Evolutionary conservation across 108 stramenopile genomes (phyloP), one percentile per base, ranked within the genome.

Genomic region (Stephanodiscus minutulus): DNA sequence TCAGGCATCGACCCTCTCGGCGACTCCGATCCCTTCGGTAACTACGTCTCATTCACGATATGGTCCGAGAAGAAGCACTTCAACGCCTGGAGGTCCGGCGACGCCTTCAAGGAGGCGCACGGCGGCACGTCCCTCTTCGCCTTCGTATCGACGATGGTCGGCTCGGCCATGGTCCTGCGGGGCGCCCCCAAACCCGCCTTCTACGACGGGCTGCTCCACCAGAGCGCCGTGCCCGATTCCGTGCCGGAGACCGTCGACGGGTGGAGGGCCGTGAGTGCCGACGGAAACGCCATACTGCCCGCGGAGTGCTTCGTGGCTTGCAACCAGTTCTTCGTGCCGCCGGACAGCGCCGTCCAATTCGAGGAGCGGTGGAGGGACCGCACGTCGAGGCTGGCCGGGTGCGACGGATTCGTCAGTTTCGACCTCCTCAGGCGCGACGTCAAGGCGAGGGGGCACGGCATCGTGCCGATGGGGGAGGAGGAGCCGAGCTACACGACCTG

Each of bases 71-170:
- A 96, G 79, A 82, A 83, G 27, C 67, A 92, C 49, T 96, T 96
- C 76, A 79, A 81, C 39, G 86, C 87, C 13, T 96, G 95, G 92
- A 20, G 92, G 13, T 68, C 52, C 36, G 95, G 95, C 28, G 91
- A 96, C 11, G 95, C 92, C 27, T 96, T 96, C 82, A 94, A 91
- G 79, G 93, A 96, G 70, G 95, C 95, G 5, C 95, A 96, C 77
- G 92, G 95, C 7, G 95, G 95, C 7, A 95, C 91, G 13, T 73
- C 71, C 0, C 55, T 79, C 21, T 79, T 79, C 37, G 90, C 88
- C 21, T 95, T 94, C 61, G 54, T 94, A 11, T 77, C 85, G 29
- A 91, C 89, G 66, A 92, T 91, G 93, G 81, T 95, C 48, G 82
- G 65, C 49, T 82, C 81, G 20, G 89, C 89, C 11, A 67, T 90